A percentile compares a stretch with the other conserved stretches of the same genome.
Evolutionary conservation across 441 rosid genomes (phyloP).

Genomic region (Daphne laureola): DNA sequence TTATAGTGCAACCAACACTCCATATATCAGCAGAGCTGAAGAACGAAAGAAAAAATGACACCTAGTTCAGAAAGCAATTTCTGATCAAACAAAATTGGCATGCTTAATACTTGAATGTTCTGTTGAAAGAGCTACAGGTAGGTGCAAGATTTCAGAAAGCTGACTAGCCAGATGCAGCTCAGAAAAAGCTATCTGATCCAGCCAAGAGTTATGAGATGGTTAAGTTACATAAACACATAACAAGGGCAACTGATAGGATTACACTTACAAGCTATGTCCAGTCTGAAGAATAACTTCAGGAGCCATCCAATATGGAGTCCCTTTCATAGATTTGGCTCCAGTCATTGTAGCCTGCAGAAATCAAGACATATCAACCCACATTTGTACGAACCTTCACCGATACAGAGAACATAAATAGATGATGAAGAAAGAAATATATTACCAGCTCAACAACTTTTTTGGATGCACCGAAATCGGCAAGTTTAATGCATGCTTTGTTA

Average conservation of each 20-base stretch:
- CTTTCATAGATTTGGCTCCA: constrained; percentile 86
- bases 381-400: not conserved
- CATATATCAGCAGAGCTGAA: constrained; percentile 72
- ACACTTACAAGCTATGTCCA: constrained; percentile 72
- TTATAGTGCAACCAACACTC: constrained; percentile 82
- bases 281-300: constrained; percentile 86
- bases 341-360: constrained; percentile 59
- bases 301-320: constrained; percentile 89
- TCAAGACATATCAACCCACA: constrained; percentile 9
- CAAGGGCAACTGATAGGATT: constrained; percentile 7
- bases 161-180: too few species aligned
- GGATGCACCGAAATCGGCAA: constrained; percentile 83
- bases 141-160: not conserved
- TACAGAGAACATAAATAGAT: not conserved
- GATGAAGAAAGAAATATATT: constrained; percentile 10
- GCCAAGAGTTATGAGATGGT: not conserved
- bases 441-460: constrained; percentile 79
- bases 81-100: too few species aligned
- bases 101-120: too few species aligned
- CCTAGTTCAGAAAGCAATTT: too few species aligned
- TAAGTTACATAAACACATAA: constrained; percentile 5
- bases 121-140: not conserved
- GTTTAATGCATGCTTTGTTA: constrained; percentile 75
- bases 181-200: too few species aligned
- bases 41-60: too few species aligned